Evolutionary conservation across 371 early-diverging fungal genomes (phyloP).

Genomic region (Batrachochytrium dendrobatidis): DNA sequence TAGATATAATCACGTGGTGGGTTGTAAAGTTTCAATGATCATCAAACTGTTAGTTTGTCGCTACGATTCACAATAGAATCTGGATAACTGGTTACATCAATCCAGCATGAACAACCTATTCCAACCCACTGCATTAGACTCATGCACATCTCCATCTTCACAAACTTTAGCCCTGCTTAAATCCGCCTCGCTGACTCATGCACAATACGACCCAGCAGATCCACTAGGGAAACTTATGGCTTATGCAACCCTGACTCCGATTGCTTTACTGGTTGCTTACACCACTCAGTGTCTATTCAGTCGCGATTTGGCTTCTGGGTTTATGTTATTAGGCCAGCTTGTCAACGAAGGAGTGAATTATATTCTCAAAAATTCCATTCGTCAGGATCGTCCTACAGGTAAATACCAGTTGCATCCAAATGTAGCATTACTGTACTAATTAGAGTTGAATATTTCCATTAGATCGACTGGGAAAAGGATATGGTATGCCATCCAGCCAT

Average conservation of each 20-base stretch:
- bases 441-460: neutral
- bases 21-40: no score
- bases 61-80: no score
- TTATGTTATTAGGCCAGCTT: slow-evolving; percentile 75
- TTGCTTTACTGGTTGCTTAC: slow-evolving; percentile 74
- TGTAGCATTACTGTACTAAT: neutral
- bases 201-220: slow-evolving; percentile 57
- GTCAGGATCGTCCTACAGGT: slow-evolving; percentile 71
- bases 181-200: no score
- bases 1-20: no score
- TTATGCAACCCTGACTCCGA: slow-evolving; percentile 66
- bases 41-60: no score
- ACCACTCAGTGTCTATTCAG: slow-evolving; percentile 63
- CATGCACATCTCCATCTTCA: no score
- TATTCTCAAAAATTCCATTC: slow-evolving; percentile 60
- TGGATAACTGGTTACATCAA: no score
- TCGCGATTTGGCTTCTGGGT: slow-evolving; percentile 62
- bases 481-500: slow-evolving; percentile 93
- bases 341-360: slow-evolving; percentile 69
- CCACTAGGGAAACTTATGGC: slow-evolving; percentile 44
- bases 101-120: no score
- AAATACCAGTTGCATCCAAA: slow-evolving; percentile 8
- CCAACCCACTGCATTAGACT: no score
- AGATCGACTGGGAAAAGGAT: slow-evolving; percentile 62
- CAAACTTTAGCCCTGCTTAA: no score